Evolutionary conservation across 805 yeast species (phyloP), one percentile per base, ranked within the genome.

Genomic region (Wickerhamiella qilinensis): DNA sequence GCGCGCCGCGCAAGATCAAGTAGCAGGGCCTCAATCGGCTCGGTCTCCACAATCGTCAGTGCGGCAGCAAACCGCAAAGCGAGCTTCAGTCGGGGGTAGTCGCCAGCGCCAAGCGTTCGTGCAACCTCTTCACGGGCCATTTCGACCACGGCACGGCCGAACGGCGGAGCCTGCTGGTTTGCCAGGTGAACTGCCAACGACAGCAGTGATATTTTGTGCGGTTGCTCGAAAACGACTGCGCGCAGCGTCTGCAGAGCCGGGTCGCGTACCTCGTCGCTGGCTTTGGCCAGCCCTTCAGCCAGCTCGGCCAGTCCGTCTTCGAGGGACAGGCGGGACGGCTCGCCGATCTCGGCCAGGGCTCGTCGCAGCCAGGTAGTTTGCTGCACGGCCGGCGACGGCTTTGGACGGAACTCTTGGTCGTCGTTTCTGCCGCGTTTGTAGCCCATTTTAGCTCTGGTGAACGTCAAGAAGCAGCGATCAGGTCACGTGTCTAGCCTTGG

Each of bases 201-300:
- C 41, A 88, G 57, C n/a, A 76, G 69, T 12, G 77, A 73, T 42
- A 78, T 70, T 55, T 86, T 91, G 45, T 86, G 94, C 0, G 99
- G 97, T 57, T 88, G 95, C 57, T 91, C 97, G 21, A 71, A 59
- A 9, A 78, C 65, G 33, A 81, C 69, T 2, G 93, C 82, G 39
- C 69, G 68, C 20, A 85, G 52, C 2, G 82, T 79, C 36, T 68
- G 65, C 42, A 82, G 58, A 17, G 82, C 60, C 3, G 77, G 71
- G 25, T 59, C 60, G 42, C 82, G 71, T 28, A 78, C 67, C 48
- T 81, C 74, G 6, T 43, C 49, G 27, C 55, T 67, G 70, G 46
- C 65, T 62, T 38, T 66, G 54, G 46, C 60, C 24, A 45, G 47
- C 44, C 42, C 49, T 40, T 37, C 42, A 18, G 37, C 30, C 33